Evolutionary conservation across 768 basidiomycete genomes (phyloP), one percentile per base, ranked within the genome.

Genomic region (Russula olivacea): DNA sequence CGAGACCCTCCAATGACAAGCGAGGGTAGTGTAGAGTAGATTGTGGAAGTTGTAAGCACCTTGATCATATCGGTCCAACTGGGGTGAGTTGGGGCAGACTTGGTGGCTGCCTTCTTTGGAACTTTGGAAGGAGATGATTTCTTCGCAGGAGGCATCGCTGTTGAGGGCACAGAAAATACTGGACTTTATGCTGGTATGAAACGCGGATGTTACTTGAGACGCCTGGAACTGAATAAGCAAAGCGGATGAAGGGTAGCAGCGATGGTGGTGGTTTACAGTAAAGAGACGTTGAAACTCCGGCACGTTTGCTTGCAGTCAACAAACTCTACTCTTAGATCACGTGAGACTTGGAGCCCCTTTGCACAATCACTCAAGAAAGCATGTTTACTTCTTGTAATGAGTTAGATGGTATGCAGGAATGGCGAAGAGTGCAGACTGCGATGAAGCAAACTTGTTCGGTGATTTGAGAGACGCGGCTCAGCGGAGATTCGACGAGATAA

Each of bases 11-110:
- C 58, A 60, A 32, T 59, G 40, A 28, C 58, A 58, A 40, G 48
- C 41, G 23, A 58, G 47, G 14, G 68, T 63, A 58, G 52, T 43
- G 23, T 11, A 41, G 52, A 55, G 48, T 45, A 36, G 55, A 51
- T 57, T 71, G 55, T 34, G 38, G 58, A 58, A 65, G 51, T 53
- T 50, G 55, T 61, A 66, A 79, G 72, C 69, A 88, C 88, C 80
- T 89, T 89, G 74, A 91, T 89, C 88, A 91, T 91, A 59, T 90
- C 87, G 61, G 81, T 74, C 84, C 85, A 87, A 61, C 80, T 72
- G 14, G 86, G 85, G 69, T 86, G 85, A 47, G 80, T 61, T 58
- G 72, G 67, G 30, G 70, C 67, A 61, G 78, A 70, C 52, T 76
- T 76, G 58, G 76, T 68, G 21, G 78, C 72, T 40, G 76, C 68